Evolutionary conservation across 192 early-diverging fungal species (phyloP), one percentile per base, ranked within the genome.

Genomic region (Gigaspora rosea): DNA sequence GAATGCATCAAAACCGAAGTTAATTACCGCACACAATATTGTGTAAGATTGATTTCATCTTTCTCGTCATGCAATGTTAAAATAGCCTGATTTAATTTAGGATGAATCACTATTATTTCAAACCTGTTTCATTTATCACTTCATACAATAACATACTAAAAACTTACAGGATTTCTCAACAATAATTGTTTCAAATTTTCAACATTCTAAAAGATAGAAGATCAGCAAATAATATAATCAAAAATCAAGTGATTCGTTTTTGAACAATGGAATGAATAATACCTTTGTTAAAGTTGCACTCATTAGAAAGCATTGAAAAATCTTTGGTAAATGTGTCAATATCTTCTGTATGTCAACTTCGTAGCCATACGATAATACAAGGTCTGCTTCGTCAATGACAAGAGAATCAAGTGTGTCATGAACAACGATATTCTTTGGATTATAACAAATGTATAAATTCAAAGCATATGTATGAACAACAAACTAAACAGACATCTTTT

Each of bases 341-440:
- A 98, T 85, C 41, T 91, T 89, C 62, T 88, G 86, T 47, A 99
- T 81, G 80, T 99, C 97, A 50, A 93, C 91, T 77, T 95, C 93
- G 76, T 97, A 94, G 18, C 96, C 97, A 83, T 95, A 99, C 50
- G 94, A 95, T 64, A 96, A 82, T 1, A 99, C 90, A 67, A 98
- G 82, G 84, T 99, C 97, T 0, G 96, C 96, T 84, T 99, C 97
- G 70, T 99, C 97, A 58, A 99, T 94, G 18, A 98, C 94, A 58
- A 99, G 86, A 11, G 91, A 93, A 70, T 96, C 92, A 52, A 97
- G 81, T 10, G 82, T 77, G 5, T 85, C 79, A 47, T 82, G 81
- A 73, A 95, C 64, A 6, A 76, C 80, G 32, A 94, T 77, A 65
- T 75, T 88, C 52, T 82, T 52, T 20, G 3, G 32, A 56, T 61